Base-by-base conservation (phyloP, 2,329 filamentous ascomycete genomes). In the Verticillium albo-atrum region DNA sequence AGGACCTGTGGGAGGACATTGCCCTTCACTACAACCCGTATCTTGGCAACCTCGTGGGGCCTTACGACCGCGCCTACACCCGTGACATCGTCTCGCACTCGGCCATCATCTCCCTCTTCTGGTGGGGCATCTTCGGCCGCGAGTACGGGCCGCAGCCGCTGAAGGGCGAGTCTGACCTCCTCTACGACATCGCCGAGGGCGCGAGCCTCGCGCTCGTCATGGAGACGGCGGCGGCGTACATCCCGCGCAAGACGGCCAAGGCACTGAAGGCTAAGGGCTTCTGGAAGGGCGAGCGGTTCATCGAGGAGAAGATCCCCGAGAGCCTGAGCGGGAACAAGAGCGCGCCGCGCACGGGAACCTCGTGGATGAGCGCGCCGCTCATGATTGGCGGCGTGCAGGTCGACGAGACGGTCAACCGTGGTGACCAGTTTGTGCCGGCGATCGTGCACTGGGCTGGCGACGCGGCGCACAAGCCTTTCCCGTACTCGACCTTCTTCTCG, bases 371-470 rank as follows among this genome's bases (percentile, higher is more conserved):
- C 42, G 68, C 75, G 4, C 64, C 71, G 9, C 63, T 79, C 50
- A 79, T 79, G 76, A 74, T 78, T 20, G 77, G 77, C 1, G 76
- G 67, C 0, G 61, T 75, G 63, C 60, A 69, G 20, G 67, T 78
- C 1, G 68, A 67, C 5, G 76, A 79, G 65, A 68, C 67, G 1
- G 65, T 63, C 23, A 74, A 73, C 63, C 67, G 76, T 6, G 73
- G 74, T 1, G 62, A 74, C 30, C 75, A 78, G 64, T 78, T 75
- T 59, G 75, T 78, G 0, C 78, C 77, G 2, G 75, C 76, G 3
- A 77, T 79, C 34, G 76, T 77, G 1, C 77, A 79, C 62, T 80
- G 77, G 77, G 76, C 76, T 10, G 68, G 72, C 1, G 76, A 79
- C 56, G 68, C 71, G 14, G 54, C 57, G 0, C 75, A 77, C 54